Conservation (phyloP, 2,329 filamentous ascomycete genomes). For the Dactylellina parvicollis region DNA sequence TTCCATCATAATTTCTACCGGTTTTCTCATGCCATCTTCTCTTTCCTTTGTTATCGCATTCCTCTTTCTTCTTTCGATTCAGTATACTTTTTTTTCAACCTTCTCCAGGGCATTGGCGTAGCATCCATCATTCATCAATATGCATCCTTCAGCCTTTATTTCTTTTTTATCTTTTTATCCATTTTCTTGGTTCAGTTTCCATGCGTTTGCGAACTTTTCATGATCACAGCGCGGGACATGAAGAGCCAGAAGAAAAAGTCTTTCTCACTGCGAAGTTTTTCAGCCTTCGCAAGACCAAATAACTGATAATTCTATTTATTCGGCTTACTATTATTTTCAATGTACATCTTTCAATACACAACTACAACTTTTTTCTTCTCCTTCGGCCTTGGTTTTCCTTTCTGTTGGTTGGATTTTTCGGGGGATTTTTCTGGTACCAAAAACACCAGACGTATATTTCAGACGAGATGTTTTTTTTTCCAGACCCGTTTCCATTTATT, state of each 20-base stretch:
- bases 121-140: not conserved
- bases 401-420: not conserved
- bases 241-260: not conserved
- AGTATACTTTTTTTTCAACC: constrained; percentile 3
- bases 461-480: not conserved
- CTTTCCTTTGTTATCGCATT: not conserved
- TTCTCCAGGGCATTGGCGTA: no score
- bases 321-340: not conserved
- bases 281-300: no score
- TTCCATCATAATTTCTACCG: not conserved
- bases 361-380: not conserved
- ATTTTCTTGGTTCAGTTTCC: not conserved
- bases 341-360: constrained; percentile 11
- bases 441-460: not conserved
- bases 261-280: not conserved
- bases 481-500: no score
- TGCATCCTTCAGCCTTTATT: not conserved
- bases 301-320: not conserved
- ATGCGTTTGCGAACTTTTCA: not conserved
- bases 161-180: not conserved
- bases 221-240: constrained; percentile 16
- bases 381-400: not conserved
- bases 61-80: not conserved
- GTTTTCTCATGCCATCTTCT: not conserved
- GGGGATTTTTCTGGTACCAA: no score